phyloP scores from a whole-genome alignment of 208 protist species.

The Endotrypanum monterogeii region DNA sequence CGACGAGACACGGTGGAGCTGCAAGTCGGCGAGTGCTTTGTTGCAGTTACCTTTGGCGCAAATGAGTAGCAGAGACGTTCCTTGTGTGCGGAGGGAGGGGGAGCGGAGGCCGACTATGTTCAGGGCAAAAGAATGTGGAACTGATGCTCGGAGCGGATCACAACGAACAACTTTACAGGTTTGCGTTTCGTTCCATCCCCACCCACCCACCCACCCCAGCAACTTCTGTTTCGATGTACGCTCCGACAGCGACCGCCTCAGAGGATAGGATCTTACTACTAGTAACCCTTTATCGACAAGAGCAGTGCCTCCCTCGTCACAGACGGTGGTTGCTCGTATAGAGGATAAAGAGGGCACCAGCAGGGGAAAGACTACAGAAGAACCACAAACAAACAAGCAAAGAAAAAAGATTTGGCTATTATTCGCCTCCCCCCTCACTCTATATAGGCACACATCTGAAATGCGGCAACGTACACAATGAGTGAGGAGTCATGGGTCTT shows the following conservation, averaged over 20 bases:
- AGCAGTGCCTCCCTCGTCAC: not conserved
- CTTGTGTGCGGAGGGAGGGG: too few relatives aligned
- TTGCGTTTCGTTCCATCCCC: not conserved
- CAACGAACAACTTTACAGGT: not conserved
- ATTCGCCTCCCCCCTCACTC: not conserved
- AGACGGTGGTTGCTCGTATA: not conserved
- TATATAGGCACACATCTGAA: not conserved
- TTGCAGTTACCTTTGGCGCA: not conserved
- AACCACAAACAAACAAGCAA: too few relatives aligned
- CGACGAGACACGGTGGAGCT: not conserved
- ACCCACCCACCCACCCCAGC: not conserved
- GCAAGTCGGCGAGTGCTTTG: not conserved
- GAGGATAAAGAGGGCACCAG: not conserved
- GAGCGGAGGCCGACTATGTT: not conserved
- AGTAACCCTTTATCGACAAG: not conserved
- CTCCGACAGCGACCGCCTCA: not conserved
- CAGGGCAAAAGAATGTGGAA: not conserved
- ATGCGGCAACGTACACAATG: not conserved
- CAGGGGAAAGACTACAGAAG: too few relatives aligned
- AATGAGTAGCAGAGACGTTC: not conserved
- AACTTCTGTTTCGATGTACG: not conserved
- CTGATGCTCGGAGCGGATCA: not conserved
- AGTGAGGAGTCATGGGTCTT: not conserved
- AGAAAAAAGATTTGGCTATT: not conserved
- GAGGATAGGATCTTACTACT: not conserved